Percentiles rank a stretch among this genome's conserved stretches.
Evolutionary conservation across 768 basidiomycete species (phyloP).

Genomic region (Boletus subparvulus): DNA sequence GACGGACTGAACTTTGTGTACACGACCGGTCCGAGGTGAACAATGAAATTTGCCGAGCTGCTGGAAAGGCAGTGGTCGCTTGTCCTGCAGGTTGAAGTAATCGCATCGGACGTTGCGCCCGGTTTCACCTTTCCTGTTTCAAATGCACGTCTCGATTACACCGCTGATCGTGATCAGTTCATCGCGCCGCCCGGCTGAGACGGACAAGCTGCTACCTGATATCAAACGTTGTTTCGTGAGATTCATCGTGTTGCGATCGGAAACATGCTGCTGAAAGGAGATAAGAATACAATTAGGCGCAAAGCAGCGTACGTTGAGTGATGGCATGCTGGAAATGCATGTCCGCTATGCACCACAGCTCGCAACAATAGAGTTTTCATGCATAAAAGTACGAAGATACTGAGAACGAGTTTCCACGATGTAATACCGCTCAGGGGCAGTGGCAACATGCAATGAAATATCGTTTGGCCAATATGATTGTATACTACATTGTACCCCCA

Average conservation of each 20-base stretch:
- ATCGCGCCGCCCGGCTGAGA: slow-evolving; percentile 11
- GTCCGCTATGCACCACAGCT: slow-evolving; percentile 21
- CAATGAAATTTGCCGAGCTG: slow-evolving; percentile 13
- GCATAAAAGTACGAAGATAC: slow-evolving; percentile 10
- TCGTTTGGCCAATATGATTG: slow-evolving; percentile 2
- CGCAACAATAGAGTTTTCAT: slow-evolving; percentile 18
- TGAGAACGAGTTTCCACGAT: slow-evolving; percentile 11
- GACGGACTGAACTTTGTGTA: slow-evolving; percentile 27
- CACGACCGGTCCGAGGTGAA: slow-evolving; percentile 16
- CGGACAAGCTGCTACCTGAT: slow-evolving; percentile 10
- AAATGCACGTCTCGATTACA: slow-evolving; percentile 5
- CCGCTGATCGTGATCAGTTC: slow-evolving; percentile 17
- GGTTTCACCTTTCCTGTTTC: slow-evolving; percentile 6
- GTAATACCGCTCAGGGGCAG: slow-evolving; percentile 31
- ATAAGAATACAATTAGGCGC: slow-evolving; percentile 24
- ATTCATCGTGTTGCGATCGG: slow-evolving; percentile 13
- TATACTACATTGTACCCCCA: slow-evolving; percentile 15
- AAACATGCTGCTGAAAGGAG: slow-evolving; percentile 20
- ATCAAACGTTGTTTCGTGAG: slow-evolving; percentile 18
- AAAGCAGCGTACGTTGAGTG: slow-evolving; percentile 21
- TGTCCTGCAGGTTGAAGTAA: slow-evolving; percentile 12
- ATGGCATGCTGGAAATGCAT: slow-evolving; percentile 28
- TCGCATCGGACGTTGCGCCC: slow-evolving; percentile 13
- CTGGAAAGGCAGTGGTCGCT: slow-evolving; percentile 9
- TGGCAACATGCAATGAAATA: slow-evolving; percentile 19